Evolutionary conservation across 768 basidiomycete species (phyloP), one percentile per base, ranked within the genome.

Genomic region (Tricholomella constricta): DNA sequence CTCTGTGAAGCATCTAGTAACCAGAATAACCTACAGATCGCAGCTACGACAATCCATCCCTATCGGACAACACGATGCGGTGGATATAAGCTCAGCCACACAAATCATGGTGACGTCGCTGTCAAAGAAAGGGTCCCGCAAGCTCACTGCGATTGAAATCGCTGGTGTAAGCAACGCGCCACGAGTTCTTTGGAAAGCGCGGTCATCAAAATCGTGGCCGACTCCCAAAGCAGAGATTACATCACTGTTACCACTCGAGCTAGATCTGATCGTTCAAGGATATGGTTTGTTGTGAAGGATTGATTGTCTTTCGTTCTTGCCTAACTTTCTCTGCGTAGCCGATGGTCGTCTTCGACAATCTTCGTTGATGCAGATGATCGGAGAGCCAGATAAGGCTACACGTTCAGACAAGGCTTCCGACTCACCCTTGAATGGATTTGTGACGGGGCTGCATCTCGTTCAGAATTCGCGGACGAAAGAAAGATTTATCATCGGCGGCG

Each of bases 401-500:
- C 47, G 63, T 14, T 70, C 73, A 25, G 64, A 63, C 15, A 74
- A 74, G 29, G 61, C 62, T 3, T 87, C 86, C 0, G 69, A 81
- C 25, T 36, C 67, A 0, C 60, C 82, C 2, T 62, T 91, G 15
- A 65, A 72, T 47, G 84, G 80, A 0, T 56, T 56, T 47, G 65
- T 92, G 54, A 57, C 77, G 27, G 66, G 71, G 9, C 67, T 94
- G 27, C 80, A 85, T 60, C 57, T 78, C 15, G 75, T 83, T 8
- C 76, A 79, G 45, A 86, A 88, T 57, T 71, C 74, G 15, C 66
- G 83, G 32, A 87, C 84, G 1, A 78, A 78, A 32, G 83, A 89
- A 54, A 78, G 70, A 15, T 79, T 83, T 27, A 71, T 95, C 14
- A 70, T 91, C 12, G 91, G 88, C 12, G 91, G 92, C 2, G 81